These are phyloP conservation scores for Scheffersomyces quercinus DNA, from an alignment of 1,139 yeast genomes.

Conservation along the genomic window DNA sequence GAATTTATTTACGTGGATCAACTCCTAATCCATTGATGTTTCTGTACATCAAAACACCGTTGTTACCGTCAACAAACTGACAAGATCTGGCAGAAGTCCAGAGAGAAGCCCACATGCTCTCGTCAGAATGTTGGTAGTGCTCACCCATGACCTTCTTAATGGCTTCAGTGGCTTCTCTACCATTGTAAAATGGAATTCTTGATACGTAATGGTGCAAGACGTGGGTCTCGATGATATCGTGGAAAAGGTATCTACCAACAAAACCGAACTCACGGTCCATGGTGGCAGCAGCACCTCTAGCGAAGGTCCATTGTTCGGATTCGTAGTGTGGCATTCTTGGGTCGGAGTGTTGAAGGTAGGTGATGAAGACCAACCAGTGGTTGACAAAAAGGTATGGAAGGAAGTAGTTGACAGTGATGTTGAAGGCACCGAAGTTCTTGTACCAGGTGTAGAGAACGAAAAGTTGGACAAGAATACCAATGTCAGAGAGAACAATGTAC, in stretches of 20 bases:
- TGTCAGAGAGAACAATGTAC: conserved; percentile 69
- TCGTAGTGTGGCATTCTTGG: conserved; percentile 80
- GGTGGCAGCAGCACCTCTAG: conserved; percentile 87
- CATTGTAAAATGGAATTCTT: conserved; percentile 84
- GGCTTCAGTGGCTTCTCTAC: conserved; percentile 76
- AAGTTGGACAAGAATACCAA: conserved; percentile 62
- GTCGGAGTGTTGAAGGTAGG: conserved; percentile 83
- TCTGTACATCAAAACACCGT: conserved; percentile 78
- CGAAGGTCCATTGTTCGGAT: conserved; percentile 76
- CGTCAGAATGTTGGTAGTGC: conserved; percentile 66
- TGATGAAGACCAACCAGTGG: conserved; percentile 88
- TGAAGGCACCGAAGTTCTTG: conserved; percentile 61
- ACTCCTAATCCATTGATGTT: conserved; percentile 55
- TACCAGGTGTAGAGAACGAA: conserved; percentile 64
- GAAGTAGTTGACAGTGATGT: conserved; percentile 69
- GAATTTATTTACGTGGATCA: conserved; percentile 26
- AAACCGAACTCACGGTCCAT: conserved; percentile 84
- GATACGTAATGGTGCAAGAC: conserved; percentile 85
- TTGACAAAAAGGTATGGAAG: conserved; percentile 79
- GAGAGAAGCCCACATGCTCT: conserved; percentile 71
- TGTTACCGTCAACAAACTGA: conserved; percentile 81
- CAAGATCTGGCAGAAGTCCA: conserved; percentile 75
- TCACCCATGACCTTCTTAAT: conserved; percentile 81
- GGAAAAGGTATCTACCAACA: conserved; percentile 78
- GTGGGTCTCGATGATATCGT: conserved; percentile 87